Base-by-base conservation (phyloP, 2,329 filamentous ascomycete genomes). In the Bipolaris gigantea region DNA sequence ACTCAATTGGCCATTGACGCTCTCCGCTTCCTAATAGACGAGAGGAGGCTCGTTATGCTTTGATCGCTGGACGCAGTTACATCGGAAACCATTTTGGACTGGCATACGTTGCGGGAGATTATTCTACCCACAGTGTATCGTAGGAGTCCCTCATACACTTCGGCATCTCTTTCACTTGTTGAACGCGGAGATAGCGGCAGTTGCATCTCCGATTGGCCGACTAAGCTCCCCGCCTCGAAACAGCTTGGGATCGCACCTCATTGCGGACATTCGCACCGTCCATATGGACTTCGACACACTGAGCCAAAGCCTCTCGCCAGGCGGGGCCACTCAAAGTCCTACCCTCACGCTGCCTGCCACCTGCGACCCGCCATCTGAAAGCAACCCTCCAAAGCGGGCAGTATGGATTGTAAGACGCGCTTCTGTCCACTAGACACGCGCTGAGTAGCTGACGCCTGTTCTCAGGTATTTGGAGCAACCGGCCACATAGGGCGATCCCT, bases 401-500 rank as follows among this genome's bases (percentile, higher is more conserved):
- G 88, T 93, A 77, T 97, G 93, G 93, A 85, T 97, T 71, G 90
- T 94, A 80, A 71, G 85, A 39, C 19, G 18, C 23, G 27, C 16
- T 30, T 30, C 5, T 30, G 16, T 11, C 7, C 11, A 39, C 9
- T 5, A 15, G 27, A 13, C 27, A 35, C 19, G 13, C 13, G 15
- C 32, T 16, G 18, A 5, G 8, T 36, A 19, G 45, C 47, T 55
- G 6, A 55, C n/a, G 19, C 15, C 18, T 13, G 2, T 13, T 2
- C 19, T 1, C 19, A 68, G 90, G 81, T 97, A 50, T 99, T 97
- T 75, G 94, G 94, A 44, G 92, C 91, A 44, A 97, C 92, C n/a
- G 94, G 94, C 51, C 94, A 99, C 69, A 96, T 97, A 82, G 94
- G 94, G 55, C 88, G 91, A 48, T 95, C 90, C 7, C 84, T 97